Evolutionary conservation across 2,329 filamentous ascomycete species (phyloP), one percentile per base, ranked within the genome.

Genomic region (Dothidotthia symphoricarpi): DNA sequence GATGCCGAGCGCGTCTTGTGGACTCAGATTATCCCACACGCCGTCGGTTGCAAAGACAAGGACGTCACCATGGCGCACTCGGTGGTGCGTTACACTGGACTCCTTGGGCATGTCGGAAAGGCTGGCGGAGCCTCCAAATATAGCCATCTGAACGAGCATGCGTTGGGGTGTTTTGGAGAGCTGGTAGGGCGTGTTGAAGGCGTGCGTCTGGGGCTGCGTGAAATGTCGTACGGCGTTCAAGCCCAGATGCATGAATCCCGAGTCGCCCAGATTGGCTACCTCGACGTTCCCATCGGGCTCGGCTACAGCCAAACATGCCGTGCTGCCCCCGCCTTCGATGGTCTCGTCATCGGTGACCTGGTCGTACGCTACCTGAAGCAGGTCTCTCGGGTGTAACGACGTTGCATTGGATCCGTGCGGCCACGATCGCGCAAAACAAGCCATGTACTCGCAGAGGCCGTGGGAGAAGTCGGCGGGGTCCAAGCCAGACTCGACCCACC

Each of bases 171-270:
- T 83, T 36, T 95, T 82, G 36, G 88, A 91, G 27, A 98, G 78
- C 67, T 98, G 93, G 62, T 87, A 98, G 0, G 93, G 93, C 0
- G 93, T 97, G 68, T 98, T 98, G 77, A 98, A 98, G 28, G 85
- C 89, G 66, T 98, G 93, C 1, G 89, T 96, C 68, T 98, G 93
- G 16, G 88, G 85, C 31, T 83, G 79, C 2, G 89, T 95, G 60
- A 82, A 84, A 39, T 85, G 80, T 64, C 93, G 85, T 22, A 98
- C 86, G 11, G 86, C 88, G 52, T 91, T 94, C 16, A 88, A 78
- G 11, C 89, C 82, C 43, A 97, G 75, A 45, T 95, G 85, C 39
- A 97, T 77, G 64, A 90, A 97, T 22, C 93, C 93, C 16, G 89
- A 96, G 70, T 98, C 93, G 49, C 93, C 93, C 24, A 98, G 76